phyloP scores from a whole-genome alignment of 2,329 filamentous ascomycete species.

The Fusarium sulawesiense region DNA sequence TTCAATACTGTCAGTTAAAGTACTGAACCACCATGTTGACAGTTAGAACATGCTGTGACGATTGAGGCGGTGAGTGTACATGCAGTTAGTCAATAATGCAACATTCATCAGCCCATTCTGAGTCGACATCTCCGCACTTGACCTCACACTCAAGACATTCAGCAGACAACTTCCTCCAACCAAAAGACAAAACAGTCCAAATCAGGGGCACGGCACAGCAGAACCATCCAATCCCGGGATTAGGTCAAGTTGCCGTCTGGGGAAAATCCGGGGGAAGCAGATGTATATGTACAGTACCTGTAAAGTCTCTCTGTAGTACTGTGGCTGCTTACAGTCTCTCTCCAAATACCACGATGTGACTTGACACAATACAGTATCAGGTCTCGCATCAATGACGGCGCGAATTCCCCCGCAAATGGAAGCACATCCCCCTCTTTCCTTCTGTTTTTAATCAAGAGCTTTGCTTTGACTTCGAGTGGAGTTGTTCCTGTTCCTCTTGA shows the following conservation, averaged over 20 bases:
- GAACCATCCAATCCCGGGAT: conserved; percentile 4
- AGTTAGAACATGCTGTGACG: background rate
- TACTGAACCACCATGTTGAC: no score
- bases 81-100: conserved; percentile 20
- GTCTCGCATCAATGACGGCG: conserved; percentile 36
- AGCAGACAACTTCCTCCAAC: conserved; percentile 15
- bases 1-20: background rate
- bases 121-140: conserved; percentile 25
- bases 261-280: conserved; percentile 30
- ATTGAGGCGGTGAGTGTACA: conserved; percentile 14
- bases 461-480: conserved; percentile 12
- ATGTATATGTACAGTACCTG: conserved; percentile 17
- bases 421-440: conserved; percentile 1
- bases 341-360: conserved; percentile 33
- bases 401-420: conserved; percentile 29
- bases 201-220: conserved; percentile 20
- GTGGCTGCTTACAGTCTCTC: conserved; percentile 14
- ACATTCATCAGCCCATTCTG: conserved; percentile 37
- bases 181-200: conserved; percentile 11
- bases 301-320: conserved; percentile 24
- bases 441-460: conserved; percentile 20
- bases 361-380: conserved; percentile 1
- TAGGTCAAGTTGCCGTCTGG: conserved; percentile 16
- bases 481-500: conserved; percentile 12
- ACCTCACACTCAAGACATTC: conserved; percentile 16